A percentile compares a stretch with the other conserved stretches of the same genome.
These are phyloP conservation scores for Helenozyma rhizophorensis DNA, from an alignment of 805 yeast genomes.

Conservation along the genomic window DNA sequence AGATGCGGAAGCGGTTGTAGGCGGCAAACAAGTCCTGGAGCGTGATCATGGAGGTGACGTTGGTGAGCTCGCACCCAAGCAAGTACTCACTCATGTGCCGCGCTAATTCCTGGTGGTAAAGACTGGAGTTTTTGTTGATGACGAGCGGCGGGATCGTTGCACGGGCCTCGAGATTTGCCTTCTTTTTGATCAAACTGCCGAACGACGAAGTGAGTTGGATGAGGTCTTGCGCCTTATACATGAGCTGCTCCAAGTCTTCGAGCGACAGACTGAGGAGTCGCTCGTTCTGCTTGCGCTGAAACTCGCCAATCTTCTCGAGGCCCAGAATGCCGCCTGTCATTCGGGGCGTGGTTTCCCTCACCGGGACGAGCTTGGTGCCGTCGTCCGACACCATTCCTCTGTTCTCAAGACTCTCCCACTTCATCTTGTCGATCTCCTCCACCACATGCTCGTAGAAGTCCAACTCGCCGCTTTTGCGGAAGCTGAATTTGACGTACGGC, in stretches of 20 bases:
- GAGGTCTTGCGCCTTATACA: constrained; percentile 75
- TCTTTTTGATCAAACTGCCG: constrained; percentile 9
- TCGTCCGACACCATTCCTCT: constrained; percentile 20
- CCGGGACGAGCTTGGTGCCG: constrained; percentile 27
- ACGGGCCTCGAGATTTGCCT: neutral
- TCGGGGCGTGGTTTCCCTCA: constrained; percentile 1
- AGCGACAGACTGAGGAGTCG: constrained; percentile 62
- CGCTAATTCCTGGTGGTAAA: constrained; percentile 65
- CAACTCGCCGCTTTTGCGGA: constrained; percentile 65
- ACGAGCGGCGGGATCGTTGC: constrained; percentile 29
- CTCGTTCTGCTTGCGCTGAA: constrained; percentile 54
- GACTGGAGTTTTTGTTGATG: constrained; percentile 28
- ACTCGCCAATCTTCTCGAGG: constrained; percentile 54
- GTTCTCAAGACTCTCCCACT: constrained; percentile 43
- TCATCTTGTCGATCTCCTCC: constrained; percentile 41
- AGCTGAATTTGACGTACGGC: constrained; percentile 62
- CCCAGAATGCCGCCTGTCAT: constrained; percentile 62
- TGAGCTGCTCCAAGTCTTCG: constrained; percentile 69
- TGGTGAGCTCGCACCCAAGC: constrained; percentile 25
- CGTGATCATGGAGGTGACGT: constrained; percentile 34
- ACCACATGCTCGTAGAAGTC: constrained; percentile 43
- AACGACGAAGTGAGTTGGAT: constrained; percentile 36
- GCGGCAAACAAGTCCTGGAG: constrained; percentile 39
- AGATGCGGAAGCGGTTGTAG: constrained; percentile 32
- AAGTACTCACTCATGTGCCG: constrained; percentile 77